Base-by-base conservation (phyloP, 2,329 filamentous ascomycete species). In the Cryphonectria naterciae region DNA sequence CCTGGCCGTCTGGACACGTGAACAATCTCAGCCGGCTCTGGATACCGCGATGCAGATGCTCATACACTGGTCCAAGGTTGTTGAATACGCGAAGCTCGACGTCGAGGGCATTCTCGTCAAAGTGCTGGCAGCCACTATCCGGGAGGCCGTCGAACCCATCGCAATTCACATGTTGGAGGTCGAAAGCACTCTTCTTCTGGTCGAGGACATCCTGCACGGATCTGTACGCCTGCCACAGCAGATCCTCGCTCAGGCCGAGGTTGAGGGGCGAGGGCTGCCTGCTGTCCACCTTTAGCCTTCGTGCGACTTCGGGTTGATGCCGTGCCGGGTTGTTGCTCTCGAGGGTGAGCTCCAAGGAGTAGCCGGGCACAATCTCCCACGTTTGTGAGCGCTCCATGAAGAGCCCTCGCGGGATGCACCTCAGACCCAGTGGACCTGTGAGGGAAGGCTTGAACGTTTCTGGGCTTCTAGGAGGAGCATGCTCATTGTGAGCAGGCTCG, bases 351-450 rank as follows among this genome's bases (percentile, higher is more conserved):
- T 82, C 80, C 56, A 88, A 80, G 13, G 80, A 80, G 75, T 85
- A 88, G n/a, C 86, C 86, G 5, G 86, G 84, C 2, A 83, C 75
- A 41, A 81, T 80, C 71, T 85, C 82, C 72, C 85, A 87, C 10
- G 77, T 73, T 72, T 86, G 84, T 0, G 80, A 77, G n/a, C 80
- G 77, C 62, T 85, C 82, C 43, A 83, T 75, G 74, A 85, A 86
- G 49, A 78, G 79, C 37, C 80, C 79, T 35, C 79, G 80, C 11
- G 86, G 86, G 32, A 88, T 79, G 72, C 84, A 86, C 43, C 78
- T 78, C 46, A 85, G 79, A 2, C 84, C 79, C 67, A 85, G 81
- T 1, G 84, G 83, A n/a, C 80, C 79, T 64, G 80, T 82, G 19
- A 80, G 78, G 25, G 77, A 80, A 22, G 83, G 83, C n/a, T 78